Evolutionary conservation across 2,329 filamentous ascomycete species (phyloP).

Genomic region (Metarhizium guizhouense): DNA sequence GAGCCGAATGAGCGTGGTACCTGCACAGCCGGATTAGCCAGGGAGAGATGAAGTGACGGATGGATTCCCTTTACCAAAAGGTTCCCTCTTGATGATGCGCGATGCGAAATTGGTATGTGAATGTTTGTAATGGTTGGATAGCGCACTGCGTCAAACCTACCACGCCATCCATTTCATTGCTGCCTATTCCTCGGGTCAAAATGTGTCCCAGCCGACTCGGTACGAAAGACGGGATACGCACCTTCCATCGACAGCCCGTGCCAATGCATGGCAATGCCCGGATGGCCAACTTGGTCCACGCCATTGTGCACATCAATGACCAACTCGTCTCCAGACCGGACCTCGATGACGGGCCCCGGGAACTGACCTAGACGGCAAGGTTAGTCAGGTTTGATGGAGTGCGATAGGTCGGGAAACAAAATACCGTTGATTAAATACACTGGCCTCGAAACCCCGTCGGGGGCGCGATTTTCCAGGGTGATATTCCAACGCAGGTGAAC

Average conservation of each 20-base stretch:
- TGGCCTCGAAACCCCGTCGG: conserved; percentile 40
- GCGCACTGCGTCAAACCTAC: conserved; percentile 51
- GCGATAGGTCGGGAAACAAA: not conserved
- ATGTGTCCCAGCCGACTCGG: not conserved
- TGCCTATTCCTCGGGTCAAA: conserved; percentile 26
- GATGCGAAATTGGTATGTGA: conserved; percentile 48
- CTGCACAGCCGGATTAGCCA: conserved; percentile 12
- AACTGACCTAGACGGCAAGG: conserved; percentile 21
- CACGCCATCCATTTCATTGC: conserved; percentile 51
- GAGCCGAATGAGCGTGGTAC: conserved; percentile 55
- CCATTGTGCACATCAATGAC: conserved; percentile 30
- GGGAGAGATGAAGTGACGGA: no score
- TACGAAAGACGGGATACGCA: conserved; percentile 19
- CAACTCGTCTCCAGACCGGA: conserved; percentile 32
- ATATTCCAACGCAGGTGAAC: conserved; percentile 29
- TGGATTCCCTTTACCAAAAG: conserved; percentile 41
- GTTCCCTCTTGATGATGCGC: conserved; percentile 43
- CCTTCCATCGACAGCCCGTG: conserved; percentile 59
- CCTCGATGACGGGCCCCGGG: conserved; percentile 35
- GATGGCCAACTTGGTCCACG: conserved; percentile 13
- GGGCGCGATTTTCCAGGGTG: conserved; percentile 25
- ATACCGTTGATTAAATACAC: conserved; percentile 41
- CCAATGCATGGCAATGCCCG: conserved; percentile 52
- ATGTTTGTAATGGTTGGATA: conserved; percentile 43
- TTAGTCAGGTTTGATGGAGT: not conserved